Evolutionary conservation across 495 filamentous ascomycete species (phyloP), one percentile per base, ranked within the genome.

Genomic region (Usnea hakonensis): DNA sequence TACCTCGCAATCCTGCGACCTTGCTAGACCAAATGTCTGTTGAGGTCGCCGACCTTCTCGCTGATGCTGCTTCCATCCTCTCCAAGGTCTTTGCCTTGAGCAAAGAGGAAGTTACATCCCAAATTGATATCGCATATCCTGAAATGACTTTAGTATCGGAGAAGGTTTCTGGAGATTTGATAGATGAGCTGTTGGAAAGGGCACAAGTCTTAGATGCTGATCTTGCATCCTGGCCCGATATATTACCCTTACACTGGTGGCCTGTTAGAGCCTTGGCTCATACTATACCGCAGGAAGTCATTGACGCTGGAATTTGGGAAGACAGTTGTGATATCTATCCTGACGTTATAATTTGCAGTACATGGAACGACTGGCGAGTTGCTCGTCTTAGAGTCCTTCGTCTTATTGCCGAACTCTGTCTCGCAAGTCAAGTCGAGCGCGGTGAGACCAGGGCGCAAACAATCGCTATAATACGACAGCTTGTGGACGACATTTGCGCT

Each of bases 281-380:
- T 5, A 30, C 35, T 9, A 44, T 65, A 28, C 63, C 66, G 6
- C 37, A 60, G 17, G 23, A 43, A 19, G 52, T 68, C 4, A 44
- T 63, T 10, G 36, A 63, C 32, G 60, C 66, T 40, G 66, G 66
- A 17, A 6, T 65, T 17, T 63, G 65, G 38, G 53, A 40, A 37
- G 41, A 57, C 9, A n/a, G 56, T 13, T 68, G 66, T 55, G 60
- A 68, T 16, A 53, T 65, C 11, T 68, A 68, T 43, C 36, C 60
- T 16, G 50, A 65, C 30, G 55, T 61, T 16, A 60, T 55, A 16
- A 54, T 63, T 21, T 65, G 66, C 55, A 36, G 30, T 21, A 68
- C 66, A 5, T 65, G 63, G 66, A 65, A 63, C 38, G 48, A 56
- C 32, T 68, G 59, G 59, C 64, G 60, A 35, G 40, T 38, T 19